Evolutionary conservation across 106 monocot species (phyloP).

Genomic region (Phalaenopsis aphrodite): DNA sequence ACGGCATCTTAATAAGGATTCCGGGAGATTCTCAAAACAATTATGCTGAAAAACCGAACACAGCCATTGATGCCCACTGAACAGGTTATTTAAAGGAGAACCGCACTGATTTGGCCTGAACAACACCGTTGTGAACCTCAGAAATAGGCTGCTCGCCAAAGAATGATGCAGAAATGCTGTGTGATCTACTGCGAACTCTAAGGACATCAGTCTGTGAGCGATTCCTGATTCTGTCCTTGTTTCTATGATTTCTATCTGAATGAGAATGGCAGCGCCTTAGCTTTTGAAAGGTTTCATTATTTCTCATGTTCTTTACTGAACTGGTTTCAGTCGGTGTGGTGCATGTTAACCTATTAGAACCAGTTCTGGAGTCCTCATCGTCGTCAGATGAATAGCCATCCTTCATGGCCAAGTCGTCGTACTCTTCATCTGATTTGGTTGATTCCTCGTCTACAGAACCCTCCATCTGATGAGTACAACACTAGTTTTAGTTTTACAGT

Average conservation of each 20-base stretch:
- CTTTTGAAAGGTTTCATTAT: background rate
- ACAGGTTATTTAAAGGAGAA: background rate
- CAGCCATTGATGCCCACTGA: background rate
- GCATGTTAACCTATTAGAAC: no score
- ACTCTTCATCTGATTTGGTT: slow-evolving; percentile 8
- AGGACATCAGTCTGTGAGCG: background rate
- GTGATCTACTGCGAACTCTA: background rate
- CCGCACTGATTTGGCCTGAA: background rate
- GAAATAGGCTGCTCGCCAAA: background rate
- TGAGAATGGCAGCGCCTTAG: background rate
- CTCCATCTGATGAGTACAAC: slow-evolving; percentile 5
- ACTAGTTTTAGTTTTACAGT: background rate
- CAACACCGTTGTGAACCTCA: background rate
- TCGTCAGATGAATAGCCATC: slow-evolving; percentile 6
- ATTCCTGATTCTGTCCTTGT: background rate
- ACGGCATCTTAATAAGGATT: background rate
- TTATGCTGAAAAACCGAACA: background rate
- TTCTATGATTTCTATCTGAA: slow-evolving; percentile 1
- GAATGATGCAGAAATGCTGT: slow-evolving; percentile 9
- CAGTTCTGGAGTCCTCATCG: background rate
- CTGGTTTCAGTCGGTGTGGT: background rate
- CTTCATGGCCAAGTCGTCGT: slow-evolving; percentile 10
- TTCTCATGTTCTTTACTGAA: background rate
- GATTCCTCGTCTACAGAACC: slow-evolving; percentile 14
- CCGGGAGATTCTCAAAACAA: background rate